A percentile compares a stretch with the other conserved stretches of the same genome.
Evolutionary conservation across 208 protist species (phyloP).

Genomic region (Crithidia thermophila): DNA sequence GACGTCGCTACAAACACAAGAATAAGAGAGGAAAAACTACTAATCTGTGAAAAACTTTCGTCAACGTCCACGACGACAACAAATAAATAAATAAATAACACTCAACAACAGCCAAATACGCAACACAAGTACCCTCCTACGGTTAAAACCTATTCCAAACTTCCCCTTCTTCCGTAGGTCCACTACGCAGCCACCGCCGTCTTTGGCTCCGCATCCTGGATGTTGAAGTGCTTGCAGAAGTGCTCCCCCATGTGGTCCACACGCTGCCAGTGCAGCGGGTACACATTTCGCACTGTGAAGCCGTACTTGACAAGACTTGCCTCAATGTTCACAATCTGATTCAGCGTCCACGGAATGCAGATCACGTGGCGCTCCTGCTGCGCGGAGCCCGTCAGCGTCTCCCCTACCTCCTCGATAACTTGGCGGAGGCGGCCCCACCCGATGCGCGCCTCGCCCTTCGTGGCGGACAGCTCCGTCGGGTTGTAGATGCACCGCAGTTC

Average conservation of each 20-base stretch:
- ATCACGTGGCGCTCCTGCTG: constrained; percentile 47
- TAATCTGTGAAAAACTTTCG: no score
- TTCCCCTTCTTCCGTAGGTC: background rate
- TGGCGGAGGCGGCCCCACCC: constrained; percentile 81
- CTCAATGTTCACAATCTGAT: constrained; percentile 90
- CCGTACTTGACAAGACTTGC: constrained; percentile 86
- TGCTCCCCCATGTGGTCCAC: constrained; percentile 78
- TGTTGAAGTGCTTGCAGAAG: constrained; percentile 80
- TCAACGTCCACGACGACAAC: no score
- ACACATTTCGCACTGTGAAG: constrained; percentile 65
- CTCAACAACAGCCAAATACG: no score
- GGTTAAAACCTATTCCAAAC: background rate
- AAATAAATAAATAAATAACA: no score
- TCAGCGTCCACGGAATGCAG: constrained; percentile 84
- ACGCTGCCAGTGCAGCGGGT: constrained; percentile 76
- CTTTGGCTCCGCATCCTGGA: background rate
- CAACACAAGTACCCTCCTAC: no score
- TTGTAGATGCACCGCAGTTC: constrained; percentile 78
- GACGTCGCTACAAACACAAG: no score
- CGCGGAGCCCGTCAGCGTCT: background rate
- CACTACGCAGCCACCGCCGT: no score
- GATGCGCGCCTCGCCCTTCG: constrained; percentile 75
- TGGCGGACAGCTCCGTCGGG: constrained; percentile 74
- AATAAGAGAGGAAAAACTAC: no score
- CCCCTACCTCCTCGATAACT: constrained; percentile 56